Conservation (phyloP, 164 flowering plant genomes). For the Sedum album region DNA sequence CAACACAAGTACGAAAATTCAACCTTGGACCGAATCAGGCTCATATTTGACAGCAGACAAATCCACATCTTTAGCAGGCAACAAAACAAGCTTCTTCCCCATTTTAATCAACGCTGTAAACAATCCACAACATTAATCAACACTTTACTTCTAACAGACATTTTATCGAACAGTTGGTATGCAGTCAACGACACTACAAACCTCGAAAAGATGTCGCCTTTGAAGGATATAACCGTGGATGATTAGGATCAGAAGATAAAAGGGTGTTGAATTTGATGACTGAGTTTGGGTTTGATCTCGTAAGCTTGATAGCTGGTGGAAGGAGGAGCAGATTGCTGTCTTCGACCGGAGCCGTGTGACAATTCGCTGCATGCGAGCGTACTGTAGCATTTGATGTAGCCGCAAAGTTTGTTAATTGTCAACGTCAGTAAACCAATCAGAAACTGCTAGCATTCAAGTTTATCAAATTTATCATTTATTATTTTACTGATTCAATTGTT, state of each 20-base stretch:
- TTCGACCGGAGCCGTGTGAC: neutral
- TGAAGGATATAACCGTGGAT: neutral
- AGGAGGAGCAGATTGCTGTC: neutral
- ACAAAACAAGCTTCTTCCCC: constrained; percentile 49
- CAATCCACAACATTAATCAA: neutral
- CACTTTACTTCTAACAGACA: neutral
- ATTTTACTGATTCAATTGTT: too few relatives aligned
- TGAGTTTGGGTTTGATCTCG: neutral
- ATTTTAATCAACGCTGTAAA: constrained; percentile 17
- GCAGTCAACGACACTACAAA: neutral
- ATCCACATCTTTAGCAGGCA: constrained; percentile 57
- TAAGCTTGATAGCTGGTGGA: constrained; percentile 1
- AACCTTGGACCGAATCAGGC: constrained; percentile 40
- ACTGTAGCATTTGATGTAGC: neutral
- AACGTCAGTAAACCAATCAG: neutral
- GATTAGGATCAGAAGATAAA: neutral
- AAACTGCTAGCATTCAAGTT: too few relatives aligned
- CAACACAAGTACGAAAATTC: neutral
- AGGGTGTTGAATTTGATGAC: neutral
- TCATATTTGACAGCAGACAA: constrained; percentile 47
- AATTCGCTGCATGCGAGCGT: neutral
- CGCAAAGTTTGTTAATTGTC: neutral
- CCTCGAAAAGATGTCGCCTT: neutral
- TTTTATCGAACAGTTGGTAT: neutral
- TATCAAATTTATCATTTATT: too few relatives aligned